phyloP scores from a whole-genome alignment of 306 rosid genomes.

The Mucuna pruriens region DNA sequence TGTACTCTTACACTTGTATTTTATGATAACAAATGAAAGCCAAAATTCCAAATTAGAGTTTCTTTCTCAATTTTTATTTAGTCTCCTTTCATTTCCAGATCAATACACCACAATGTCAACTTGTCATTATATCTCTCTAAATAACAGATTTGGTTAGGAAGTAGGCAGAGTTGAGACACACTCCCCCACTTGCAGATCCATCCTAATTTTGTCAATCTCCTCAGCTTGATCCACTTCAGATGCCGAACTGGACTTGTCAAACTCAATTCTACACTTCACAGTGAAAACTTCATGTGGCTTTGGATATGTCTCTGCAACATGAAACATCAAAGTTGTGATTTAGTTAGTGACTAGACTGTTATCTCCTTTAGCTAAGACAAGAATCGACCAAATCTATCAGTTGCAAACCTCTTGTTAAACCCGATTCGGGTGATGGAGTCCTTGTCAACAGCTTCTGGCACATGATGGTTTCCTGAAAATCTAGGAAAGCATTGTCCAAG shows the following conservation, averaged over 20 bases:
- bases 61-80: neutral
- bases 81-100: neutral
- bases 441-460: slow-evolving; percentile 75
- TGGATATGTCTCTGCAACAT: slow-evolving; percentile 42
- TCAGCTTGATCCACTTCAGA: slow-evolving; percentile 61
- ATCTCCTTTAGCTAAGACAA: neutral
- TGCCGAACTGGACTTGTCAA: slow-evolving; percentile 45
- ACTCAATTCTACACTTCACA: slow-evolving; percentile 26
- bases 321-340: slow-evolving; percentile 3
- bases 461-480: slow-evolving; percentile 73
- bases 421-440: slow-evolving; percentile 39
- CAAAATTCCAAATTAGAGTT: neutral
- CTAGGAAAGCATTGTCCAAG: slow-evolving; percentile 70
- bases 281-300: slow-evolving; percentile 28
- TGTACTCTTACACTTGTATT: neutral
- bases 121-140: neutral
- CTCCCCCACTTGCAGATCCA: slow-evolving; percentile 37
- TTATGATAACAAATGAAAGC: neutral
- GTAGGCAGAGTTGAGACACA: slow-evolving; percentile 41
- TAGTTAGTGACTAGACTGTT: neutral
- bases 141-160: neutral
- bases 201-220: slow-evolving; percentile 39
- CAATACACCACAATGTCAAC: neutral
- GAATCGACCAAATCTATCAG: slow-evolving; percentile 30
- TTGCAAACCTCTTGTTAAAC: slow-evolving; percentile 52